Conservation (phyloP, 768 basidiomycete species). For the Kondoa malvinella region DNA sequence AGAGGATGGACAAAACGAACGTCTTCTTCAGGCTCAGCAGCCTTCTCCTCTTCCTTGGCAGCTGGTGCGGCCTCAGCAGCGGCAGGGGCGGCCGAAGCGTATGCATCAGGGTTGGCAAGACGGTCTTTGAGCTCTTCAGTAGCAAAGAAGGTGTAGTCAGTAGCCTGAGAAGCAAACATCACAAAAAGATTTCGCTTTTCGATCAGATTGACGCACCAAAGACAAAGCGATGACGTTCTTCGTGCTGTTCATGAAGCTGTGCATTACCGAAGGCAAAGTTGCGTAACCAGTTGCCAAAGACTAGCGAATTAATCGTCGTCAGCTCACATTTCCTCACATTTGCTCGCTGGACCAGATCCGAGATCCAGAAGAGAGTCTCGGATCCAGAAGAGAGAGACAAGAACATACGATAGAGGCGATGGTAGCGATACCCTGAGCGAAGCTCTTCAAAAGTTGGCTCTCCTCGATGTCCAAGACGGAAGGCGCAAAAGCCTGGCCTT, state of each 20-base stretch:
- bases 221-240: slow-evolving; percentile 90
- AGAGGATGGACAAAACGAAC: not conserved
- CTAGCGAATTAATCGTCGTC: no score
- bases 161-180: slow-evolving; percentile 31
- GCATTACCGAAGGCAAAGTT: slow-evolving; percentile 28
- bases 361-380: no score
- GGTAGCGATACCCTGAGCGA: slow-evolving; percentile 83
- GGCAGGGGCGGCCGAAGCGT: slow-evolving; percentile 59
- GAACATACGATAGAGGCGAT: slow-evolving; percentile 87
- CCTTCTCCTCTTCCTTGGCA: slow-evolving; percentile 50
- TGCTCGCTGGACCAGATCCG: no score
- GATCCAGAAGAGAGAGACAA: no score
- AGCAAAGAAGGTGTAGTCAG: slow-evolving; percentile 88
- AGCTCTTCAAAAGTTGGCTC: slow-evolving; percentile 72
- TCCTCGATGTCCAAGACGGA: slow-evolving; percentile 85
- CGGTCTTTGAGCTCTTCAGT: slow-evolving; percentile 93
- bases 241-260: slow-evolving; percentile 96
- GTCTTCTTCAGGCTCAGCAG: not conserved
- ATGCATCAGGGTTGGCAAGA: slow-evolving; percentile 97
- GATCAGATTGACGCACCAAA: slow-evolving; percentile 35
- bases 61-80: slow-evolving; percentile 43
- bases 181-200: not conserved
- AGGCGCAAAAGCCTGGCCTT: slow-evolving; percentile 78
- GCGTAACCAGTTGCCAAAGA: no score
- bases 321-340: no score